These are phyloP conservation scores for Fusarium chuoi DNA, from an alignment of 2,329 filamentous ascomycete species.

Conservation along the genomic window DNA sequence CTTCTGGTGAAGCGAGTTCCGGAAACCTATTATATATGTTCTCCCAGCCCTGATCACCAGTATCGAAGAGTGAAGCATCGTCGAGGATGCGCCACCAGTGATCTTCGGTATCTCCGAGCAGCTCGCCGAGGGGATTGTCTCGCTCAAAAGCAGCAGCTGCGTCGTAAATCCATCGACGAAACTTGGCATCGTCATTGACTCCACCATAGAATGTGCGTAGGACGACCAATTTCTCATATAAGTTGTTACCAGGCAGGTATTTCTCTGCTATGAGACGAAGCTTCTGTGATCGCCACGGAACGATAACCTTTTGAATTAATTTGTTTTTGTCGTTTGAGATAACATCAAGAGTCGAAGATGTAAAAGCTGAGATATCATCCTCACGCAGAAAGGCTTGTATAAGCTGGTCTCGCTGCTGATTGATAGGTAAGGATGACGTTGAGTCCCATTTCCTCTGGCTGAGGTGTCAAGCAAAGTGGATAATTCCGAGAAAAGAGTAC, in stretches of 20 bases:
- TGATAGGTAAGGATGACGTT: background rate
- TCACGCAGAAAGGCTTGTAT: background rate
- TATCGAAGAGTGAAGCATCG: background rate
- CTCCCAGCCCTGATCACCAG: background rate
- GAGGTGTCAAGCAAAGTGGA: background rate
- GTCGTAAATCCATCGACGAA: background rate
- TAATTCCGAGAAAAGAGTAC: too few relatives aligned
- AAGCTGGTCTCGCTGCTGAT: background rate
- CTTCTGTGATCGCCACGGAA: background rate
- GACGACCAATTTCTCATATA: background rate
- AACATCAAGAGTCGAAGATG: fast-evolving
- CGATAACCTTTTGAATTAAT: background rate
- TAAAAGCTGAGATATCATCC: background rate
- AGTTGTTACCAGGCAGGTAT: background rate
- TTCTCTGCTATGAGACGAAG: background rate
- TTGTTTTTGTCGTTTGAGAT: background rate
- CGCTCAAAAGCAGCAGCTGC: background rate
- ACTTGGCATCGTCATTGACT: background rate
- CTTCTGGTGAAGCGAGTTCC: background rate
- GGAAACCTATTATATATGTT: background rate
- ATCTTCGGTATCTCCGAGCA: background rate
- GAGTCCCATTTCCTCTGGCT: background rate
- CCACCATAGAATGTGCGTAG: background rate
- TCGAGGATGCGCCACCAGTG: background rate
- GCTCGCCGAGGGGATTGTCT: background rate